Conservation (phyloP, 352 stramenopile genomes). For the Phytophthora idaei region DNA sequence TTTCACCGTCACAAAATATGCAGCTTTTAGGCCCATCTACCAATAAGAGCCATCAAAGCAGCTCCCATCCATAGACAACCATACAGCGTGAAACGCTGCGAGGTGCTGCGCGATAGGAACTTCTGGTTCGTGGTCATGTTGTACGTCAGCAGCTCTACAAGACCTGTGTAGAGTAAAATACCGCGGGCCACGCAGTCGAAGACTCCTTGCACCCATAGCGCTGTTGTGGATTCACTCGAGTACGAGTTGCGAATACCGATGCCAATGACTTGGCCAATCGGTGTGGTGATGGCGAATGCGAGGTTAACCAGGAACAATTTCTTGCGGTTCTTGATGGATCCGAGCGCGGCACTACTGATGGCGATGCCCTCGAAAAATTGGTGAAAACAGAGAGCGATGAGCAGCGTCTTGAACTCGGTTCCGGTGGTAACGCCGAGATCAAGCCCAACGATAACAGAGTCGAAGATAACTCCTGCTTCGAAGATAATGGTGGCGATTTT, state of each 20-base stretch:
- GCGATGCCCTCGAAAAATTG: constrained; percentile 81
- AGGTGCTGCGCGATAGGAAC: constrained; percentile 40
- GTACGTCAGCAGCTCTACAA: constrained; percentile 73
- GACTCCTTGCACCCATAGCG: constrained; percentile 66
- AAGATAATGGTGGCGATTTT: constrained; percentile 62
- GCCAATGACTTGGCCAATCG: constrained; percentile 57
- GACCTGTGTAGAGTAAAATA: constrained; percentile 72
- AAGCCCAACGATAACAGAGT: constrained; percentile 74
- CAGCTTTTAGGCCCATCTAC: constrained; percentile 55
- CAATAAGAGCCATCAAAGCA: constrained; percentile 63
- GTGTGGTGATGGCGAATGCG: constrained; percentile 63
- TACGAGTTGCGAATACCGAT: constrained; percentile 67
- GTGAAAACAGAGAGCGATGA: constrained; percentile 66
- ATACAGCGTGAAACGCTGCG: constrained; percentile 48
- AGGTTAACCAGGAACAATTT: constrained; percentile 55
- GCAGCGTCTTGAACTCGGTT: constrained; percentile 58
- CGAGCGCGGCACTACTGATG: constrained; percentile 50
- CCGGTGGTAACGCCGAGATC: constrained; percentile 59
- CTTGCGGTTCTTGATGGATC: constrained; percentile 31
- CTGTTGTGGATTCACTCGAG: constrained; percentile 40
- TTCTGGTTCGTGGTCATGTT: constrained; percentile 69
- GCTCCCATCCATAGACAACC: constrained; percentile 51
- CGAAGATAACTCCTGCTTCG: constrained; percentile 62
- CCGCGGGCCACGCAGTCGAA: constrained; percentile 70
- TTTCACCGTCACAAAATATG: too few species aligned